phyloP scores from a whole-genome alignment of 83 land plant genomes.

The Thuja plicata region DNA sequence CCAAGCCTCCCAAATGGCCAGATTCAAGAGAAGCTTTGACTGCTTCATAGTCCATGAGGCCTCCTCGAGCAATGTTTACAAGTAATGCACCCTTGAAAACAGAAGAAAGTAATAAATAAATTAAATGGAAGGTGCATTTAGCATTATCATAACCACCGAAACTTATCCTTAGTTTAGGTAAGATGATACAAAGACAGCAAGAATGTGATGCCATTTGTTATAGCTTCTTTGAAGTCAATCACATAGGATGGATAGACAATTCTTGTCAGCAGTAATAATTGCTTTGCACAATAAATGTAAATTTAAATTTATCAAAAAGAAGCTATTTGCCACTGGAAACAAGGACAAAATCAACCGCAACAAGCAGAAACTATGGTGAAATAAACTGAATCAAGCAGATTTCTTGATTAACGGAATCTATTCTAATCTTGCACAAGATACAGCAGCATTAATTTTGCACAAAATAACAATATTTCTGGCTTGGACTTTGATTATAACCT shows the following conservation, averaged over 20 bases:
- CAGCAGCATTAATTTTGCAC: background rate
- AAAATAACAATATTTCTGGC: background rate
- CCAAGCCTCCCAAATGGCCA: slow-evolving; percentile 94
- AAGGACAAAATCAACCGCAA: background rate
- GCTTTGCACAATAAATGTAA: background rate
- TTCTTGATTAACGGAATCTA: background rate
- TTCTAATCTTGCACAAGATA: background rate
- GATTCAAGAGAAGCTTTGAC: slow-evolving; percentile 53
- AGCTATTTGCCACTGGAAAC: background rate
- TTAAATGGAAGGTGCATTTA: background rate
- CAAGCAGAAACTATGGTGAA: background rate
- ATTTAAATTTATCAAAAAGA: slow-evolving; percentile 5
- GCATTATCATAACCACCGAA: background rate
- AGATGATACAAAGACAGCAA: background rate
- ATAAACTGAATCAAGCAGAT: background rate
- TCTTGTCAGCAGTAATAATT: background rate
- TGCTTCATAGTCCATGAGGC: slow-evolving; percentile 79
- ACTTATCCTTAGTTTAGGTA: background rate
- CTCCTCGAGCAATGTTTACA: slow-evolving; percentile 94
- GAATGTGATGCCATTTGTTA: background rate
- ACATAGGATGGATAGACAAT: background rate
- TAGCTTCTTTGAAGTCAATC: background rate
- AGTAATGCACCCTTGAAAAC: slow-evolving; percentile 66
- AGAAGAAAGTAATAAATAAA: slow-evolving; percentile 7
- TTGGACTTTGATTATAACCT: background rate